Evolutionary conservation across 495 filamentous ascomycete species (phyloP).

Genomic region (Penicillium parvum): DNA sequence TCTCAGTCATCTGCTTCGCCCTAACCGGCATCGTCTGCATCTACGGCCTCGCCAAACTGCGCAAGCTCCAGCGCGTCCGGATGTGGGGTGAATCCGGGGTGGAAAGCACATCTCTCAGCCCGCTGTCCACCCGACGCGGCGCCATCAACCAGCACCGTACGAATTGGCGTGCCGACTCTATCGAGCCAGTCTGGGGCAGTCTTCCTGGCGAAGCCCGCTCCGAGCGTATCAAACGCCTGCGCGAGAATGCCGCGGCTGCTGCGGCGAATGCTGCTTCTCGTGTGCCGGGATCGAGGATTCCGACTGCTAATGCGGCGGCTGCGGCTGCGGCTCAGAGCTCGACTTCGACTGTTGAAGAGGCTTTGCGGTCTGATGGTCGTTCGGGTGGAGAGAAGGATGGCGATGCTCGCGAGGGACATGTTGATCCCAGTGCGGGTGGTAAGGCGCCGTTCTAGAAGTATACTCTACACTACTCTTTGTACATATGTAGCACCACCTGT

Average conservation of each 20-base stretch:
- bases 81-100: constrained; percentile 64
- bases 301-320: constrained; percentile 13
- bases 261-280: constrained; percentile 19
- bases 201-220: constrained; percentile 43
- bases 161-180: constrained; percentile 46
- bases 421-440: neutral
- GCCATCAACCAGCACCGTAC: constrained; percentile 21
- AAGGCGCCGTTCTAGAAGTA: neutral
- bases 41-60: constrained; percentile 76
- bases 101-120: constrained; percentile 30
- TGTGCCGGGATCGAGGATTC: constrained; percentile 1
- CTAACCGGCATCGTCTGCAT: constrained; percentile 71
- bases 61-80: constrained; percentile 82
- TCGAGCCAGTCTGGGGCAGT: constrained; percentile 43
- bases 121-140: constrained; percentile 25
- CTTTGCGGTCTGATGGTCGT: neutral
- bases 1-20: constrained; percentile 64
- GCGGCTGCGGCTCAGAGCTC: no score
- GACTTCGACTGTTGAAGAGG: constrained; percentile 6
- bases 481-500: no score
- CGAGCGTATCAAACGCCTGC: constrained; percentile 40
- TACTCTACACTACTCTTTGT: no score
- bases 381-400: neutral
- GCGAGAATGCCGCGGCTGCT: constrained; percentile 31
- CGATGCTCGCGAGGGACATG: neutral